Evolutionary conservation across 2,329 filamentous ascomycete genomes (phyloP).

Genomic region (Alternaria triticina): DNA sequence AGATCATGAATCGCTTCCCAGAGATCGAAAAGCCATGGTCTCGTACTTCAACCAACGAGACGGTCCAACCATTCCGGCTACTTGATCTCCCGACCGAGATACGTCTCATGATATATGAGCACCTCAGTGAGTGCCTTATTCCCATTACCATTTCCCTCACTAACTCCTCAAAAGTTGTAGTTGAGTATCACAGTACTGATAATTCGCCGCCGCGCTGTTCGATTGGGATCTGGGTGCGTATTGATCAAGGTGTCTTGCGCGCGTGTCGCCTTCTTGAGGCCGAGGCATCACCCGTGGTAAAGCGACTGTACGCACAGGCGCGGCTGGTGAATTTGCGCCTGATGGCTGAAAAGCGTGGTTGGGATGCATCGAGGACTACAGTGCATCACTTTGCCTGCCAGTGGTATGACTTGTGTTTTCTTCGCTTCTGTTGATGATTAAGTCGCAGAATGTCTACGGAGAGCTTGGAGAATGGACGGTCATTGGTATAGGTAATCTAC

Average conservation of each 20-base stretch:
- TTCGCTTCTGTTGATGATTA: not conserved
- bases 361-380: not conserved
- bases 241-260: not conserved
- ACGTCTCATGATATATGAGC: not conserved
- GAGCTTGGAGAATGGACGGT: not conserved
- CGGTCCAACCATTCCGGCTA: not conserved
- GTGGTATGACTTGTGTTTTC: not conserved
- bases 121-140: not conserved
- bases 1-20: not conserved
- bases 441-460: not conserved
- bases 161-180: not conserved
- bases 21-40: not conserved
- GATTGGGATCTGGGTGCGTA: not conserved
- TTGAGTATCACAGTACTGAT: not conserved
- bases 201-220: not conserved
- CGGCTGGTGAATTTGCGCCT: not conserved
- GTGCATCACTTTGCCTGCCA: not conserved
- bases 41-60: not conserved
- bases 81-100: not conserved
- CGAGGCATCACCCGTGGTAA: not conserved
- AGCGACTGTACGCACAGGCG: not conserved
- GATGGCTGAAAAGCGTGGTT: not conserved
- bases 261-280: not conserved
- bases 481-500: not conserved
- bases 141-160: not conserved